Evolutionary conservation across 2,329 filamentous ascomycete species (phyloP).

Genomic region (Penicillium nordicum): DNA sequence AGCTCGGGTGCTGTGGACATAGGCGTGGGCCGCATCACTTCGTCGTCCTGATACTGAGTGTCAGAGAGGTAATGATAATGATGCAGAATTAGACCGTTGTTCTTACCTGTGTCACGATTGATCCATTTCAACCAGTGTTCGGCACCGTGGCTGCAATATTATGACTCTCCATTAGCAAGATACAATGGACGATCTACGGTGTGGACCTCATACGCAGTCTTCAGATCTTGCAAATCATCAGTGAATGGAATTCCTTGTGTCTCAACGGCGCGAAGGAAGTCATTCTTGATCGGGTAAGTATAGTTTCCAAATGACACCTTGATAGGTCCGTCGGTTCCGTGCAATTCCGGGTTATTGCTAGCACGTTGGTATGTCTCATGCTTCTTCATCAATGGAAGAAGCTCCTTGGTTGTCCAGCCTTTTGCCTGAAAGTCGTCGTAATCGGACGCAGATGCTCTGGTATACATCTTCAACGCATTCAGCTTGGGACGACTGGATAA

Average conservation of each 20-base stretch:
- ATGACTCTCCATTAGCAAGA: not conserved
- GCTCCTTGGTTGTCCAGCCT: slow-evolving; percentile 74
- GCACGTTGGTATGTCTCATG: slow-evolving; percentile 73
- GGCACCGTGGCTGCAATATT: slow-evolving; percentile 54
- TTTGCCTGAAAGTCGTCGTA: slow-evolving; percentile 77
- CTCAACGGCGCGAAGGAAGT: slow-evolving; percentile 70
- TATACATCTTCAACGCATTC: slow-evolving; percentile 59
- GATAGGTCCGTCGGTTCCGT: slow-evolving; percentile 76
- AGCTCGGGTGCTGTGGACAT: slow-evolving; percentile 71
- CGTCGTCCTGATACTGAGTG: slow-evolving; percentile 60
- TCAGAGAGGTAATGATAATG: not conserved
- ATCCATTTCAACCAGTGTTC: slow-evolving; percentile 88
- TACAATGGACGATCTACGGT: not conserved
- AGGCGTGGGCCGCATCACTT: slow-evolving; percentile 73
- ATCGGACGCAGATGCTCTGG: slow-evolving; percentile 66
- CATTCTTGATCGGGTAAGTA: slow-evolving; percentile 77
- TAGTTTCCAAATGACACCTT: slow-evolving; percentile 80
- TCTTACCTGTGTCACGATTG: slow-evolving; percentile 56
- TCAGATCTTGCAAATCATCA: slow-evolving; percentile 71
- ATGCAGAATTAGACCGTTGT: not conserved
- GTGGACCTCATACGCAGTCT: slow-evolving; percentile 32
- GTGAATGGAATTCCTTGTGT: slow-evolving; percentile 71
- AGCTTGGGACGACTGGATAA: not conserved
- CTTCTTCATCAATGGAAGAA: slow-evolving; percentile 74
- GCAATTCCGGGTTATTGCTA: slow-evolving; percentile 59